Evolutionary conservation across 352 stramenopile genomes (phyloP).

Genomic region (Pythium brassicae): DNA sequence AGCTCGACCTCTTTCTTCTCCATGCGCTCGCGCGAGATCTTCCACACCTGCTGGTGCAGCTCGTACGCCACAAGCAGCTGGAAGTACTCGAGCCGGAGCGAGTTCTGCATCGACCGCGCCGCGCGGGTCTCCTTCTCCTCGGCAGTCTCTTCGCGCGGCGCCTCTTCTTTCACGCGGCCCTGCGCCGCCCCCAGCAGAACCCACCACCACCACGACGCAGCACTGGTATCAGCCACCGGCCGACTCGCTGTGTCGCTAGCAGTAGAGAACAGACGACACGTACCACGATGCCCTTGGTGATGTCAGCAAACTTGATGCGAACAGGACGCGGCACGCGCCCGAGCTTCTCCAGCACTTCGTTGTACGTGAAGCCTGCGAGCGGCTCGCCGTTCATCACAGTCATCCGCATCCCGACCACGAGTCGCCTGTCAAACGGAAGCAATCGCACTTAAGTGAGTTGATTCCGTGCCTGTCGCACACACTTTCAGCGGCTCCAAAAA

Average conservation of each 20-base stretch:
- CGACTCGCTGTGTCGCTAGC: neutral
- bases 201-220: neutral
- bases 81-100: slow-evolving; percentile 72
- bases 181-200: neutral
- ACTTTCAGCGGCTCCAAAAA: no score
- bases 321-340: slow-evolving; percentile 61
- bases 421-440: slow-evolving; percentile 22
- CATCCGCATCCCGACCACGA: slow-evolving; percentile 78
- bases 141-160: slow-evolving; percentile 58
- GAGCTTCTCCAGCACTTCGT: slow-evolving; percentile 72
- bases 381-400: slow-evolving; percentile 77
- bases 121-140: slow-evolving; percentile 63
- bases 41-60: slow-evolving; percentile 76
- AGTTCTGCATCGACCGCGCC: slow-evolving; percentile 53
- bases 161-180: slow-evolving; percentile 62
- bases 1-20: slow-evolving; percentile 40
- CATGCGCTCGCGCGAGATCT: slow-evolving; percentile 49
- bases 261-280: slow-evolving; percentile 1
- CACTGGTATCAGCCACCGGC: neutral
- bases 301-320: slow-evolving; percentile 81
- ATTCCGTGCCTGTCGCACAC: no score
- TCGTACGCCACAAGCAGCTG: slow-evolving; percentile 70
- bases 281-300: slow-evolving; percentile 79
- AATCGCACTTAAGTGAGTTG: no score
- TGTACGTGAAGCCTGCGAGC: slow-evolving; percentile 75